Evolutionary conservation across 768 basidiomycete species (phyloP), one percentile per base, ranked within the genome.

Genomic region (Lactifluus subvellereus): DNA sequence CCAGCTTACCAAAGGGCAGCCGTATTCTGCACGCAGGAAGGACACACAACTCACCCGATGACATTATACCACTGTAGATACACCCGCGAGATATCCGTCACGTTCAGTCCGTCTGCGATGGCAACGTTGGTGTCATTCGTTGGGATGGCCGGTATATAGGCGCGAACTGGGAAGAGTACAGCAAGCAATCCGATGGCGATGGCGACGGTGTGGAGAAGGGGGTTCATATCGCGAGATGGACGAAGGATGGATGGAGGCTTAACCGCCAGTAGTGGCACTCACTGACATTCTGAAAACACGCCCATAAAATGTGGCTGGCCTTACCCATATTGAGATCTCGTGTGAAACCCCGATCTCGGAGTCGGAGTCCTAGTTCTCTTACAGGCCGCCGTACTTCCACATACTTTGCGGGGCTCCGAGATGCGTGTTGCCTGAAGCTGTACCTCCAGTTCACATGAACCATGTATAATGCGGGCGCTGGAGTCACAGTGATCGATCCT

Each of bases 71-170:
- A 89, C 65, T 83, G 79, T 60, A 89, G 69, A 67, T 78, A 73
- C 54, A 94, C 77, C 27, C 76, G 79, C 3, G 85, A 86, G 37
- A 77, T 73, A 67, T 86, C 86, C 1, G 82, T 81, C 22, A 79
- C 74, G 71, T 86, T 84, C 54, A 78, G 70, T 13, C 77, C 77
- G 18, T 77, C 76, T 9, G 72, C 73, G 58, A 77, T 76, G 69
- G 77, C 72, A 37, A 70, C 72, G 20, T 72, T 66, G 0, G 88
- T 85, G 60, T 82, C 77, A 72, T 94, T 94, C 38, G 87, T 87
- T 16, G 88, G 79, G 11, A 75, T 71, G 3, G 91, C 91, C 0
- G 91, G 91, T 65, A 89, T 81, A 72, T 92, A 94, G 0, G 76
- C 84, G 20, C 58, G 60, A 7, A 67, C 74, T 6, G 55, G 58